Evolutionary conservation across 1,284 basidiomycete genomes (phyloP).

Genomic region (Vanrija sp.): DNA sequence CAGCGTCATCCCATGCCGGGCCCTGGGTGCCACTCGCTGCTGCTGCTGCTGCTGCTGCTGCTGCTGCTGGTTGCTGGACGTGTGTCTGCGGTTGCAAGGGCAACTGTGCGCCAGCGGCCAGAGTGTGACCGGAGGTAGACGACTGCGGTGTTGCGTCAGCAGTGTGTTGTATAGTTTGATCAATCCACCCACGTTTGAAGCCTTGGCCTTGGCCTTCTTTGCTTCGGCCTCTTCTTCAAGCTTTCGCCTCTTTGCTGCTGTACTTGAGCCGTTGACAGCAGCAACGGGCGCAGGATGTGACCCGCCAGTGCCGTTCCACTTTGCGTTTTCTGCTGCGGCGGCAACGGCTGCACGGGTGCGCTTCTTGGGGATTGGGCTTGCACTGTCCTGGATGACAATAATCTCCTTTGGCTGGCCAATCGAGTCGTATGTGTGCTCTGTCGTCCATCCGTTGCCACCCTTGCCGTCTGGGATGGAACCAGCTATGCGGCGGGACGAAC

Average conservation of each 20-base stretch:
- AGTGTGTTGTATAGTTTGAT: background rate
- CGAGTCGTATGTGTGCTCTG: constrained; percentile 44
- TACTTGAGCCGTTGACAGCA: constrained; percentile 4
- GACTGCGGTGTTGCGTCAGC: constrained; percentile 7
- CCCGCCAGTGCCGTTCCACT: constrained; percentile 4
- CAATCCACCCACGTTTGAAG: constrained; percentile 23
- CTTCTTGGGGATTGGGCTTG: constrained; percentile 35
- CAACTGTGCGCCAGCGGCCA: constrained; percentile 8
- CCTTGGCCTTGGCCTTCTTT: constrained; percentile 36
- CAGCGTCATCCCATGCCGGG: constrained; percentile 79
- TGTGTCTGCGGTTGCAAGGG: background rate
- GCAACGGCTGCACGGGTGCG: constrained; percentile 40
- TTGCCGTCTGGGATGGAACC: constrained; percentile 11
- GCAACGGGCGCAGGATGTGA: background rate
- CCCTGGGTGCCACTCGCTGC: constrained; percentile 1
- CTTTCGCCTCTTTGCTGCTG: constrained; percentile 35
- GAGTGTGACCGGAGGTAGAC: constrained; percentile 12
- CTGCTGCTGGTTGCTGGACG: background rate
- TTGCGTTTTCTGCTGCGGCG: constrained; percentile 18
- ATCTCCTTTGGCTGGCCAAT: constrained; percentile 43
- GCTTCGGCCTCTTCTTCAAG: constrained; percentile 29
- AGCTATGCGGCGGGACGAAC: constrained; percentile 10
- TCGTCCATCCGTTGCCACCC: constrained; percentile 37
- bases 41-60: constrained; percentile 1
- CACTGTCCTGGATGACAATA: constrained; percentile 43